Conservation (phyloP, 225 moss, liverwort and hornwort species). For the Rhytidiadelphus loreus region DNA sequence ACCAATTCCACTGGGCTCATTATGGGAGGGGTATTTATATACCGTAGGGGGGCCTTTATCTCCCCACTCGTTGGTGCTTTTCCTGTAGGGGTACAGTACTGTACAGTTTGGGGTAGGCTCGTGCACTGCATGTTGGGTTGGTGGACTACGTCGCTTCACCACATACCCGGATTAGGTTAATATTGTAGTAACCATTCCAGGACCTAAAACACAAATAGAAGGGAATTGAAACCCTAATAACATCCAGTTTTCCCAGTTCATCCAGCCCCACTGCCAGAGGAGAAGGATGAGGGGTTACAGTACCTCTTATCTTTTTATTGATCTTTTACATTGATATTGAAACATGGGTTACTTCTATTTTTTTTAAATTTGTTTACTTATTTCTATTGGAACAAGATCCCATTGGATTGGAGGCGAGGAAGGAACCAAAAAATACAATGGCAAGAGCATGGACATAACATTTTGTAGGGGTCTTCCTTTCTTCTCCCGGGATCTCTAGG, state of each 20-base stretch:
- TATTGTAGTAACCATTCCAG: not conserved
- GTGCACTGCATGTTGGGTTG: not conserved
- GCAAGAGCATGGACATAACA: not conserved
- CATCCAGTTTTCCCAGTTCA: not conserved
- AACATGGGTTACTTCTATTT: no score
- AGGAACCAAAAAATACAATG: not conserved
- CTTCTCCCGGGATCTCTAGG: not conserved
- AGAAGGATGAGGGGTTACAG: not conserved
- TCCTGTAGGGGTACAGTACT: not conserved
- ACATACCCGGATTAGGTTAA: not conserved
- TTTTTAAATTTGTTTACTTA: not conserved
- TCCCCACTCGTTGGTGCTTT: not conserved
- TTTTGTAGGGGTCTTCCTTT: no score
- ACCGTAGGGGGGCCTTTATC: no score
- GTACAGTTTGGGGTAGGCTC: not conserved
- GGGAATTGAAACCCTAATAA: not conserved
- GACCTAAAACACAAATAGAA: not conserved
- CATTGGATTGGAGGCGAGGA: not conserved
- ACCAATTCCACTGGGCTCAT: not conserved
- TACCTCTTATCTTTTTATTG: not conserved
- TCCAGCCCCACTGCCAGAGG: not conserved
- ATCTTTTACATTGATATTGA: not conserved
- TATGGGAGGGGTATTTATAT: not conserved
- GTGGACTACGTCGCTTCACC: not conserved
- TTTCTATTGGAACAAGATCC: not conserved